These are phyloP conservation scores for Oenanthe sinensis DNA, from an alignment of 129 eudicot genomes.

Conservation along the genomic window DNA sequence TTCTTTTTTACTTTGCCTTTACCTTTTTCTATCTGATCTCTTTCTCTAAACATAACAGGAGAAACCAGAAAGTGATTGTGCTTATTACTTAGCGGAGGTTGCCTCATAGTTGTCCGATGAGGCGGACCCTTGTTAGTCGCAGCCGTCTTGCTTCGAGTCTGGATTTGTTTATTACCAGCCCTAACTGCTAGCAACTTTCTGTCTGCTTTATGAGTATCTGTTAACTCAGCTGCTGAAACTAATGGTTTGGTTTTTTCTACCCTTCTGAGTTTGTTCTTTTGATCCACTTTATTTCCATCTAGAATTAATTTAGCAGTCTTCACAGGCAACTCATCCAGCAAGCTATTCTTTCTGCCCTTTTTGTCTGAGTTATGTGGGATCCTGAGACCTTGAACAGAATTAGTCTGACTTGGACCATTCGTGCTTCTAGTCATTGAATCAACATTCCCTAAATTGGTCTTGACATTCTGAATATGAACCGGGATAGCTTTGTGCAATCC, in stretches of 20 bases:
- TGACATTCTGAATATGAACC: not conserved
- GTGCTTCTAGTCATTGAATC: not conserved
- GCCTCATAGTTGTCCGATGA: conserved; percentile 6
- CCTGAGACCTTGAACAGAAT: not conserved
- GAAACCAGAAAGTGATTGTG: not conserved
- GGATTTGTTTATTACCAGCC: conserved; percentile 4
- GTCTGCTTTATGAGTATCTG: conserved; percentile 4
- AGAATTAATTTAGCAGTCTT: conserved; percentile 2
- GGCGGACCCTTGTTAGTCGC: not conserved
- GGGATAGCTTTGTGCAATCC: not conserved
- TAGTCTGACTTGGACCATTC: not conserved
- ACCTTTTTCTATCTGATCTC: conserved; percentile 12
- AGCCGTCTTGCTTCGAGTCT: not conserved
- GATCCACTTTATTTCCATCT: conserved; percentile 9
- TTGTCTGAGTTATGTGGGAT: not conserved
- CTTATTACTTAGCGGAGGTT: conserved; percentile 11
- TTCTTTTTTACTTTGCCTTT: conserved; percentile 17
- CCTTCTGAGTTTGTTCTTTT: conserved; percentile 11
- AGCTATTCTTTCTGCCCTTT: not conserved
- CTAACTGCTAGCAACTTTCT: conserved; percentile 14
- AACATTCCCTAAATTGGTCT: not conserved
- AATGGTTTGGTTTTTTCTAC: conserved; percentile 12
- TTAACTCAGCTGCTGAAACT: conserved; percentile 20
- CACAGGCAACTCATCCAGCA: conserved; percentile 6
- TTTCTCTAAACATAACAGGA: conserved; percentile 11